Conservation (phyloP, 495 filamentous ascomycete genomes). For the Sordaria brevicollis region DNA sequence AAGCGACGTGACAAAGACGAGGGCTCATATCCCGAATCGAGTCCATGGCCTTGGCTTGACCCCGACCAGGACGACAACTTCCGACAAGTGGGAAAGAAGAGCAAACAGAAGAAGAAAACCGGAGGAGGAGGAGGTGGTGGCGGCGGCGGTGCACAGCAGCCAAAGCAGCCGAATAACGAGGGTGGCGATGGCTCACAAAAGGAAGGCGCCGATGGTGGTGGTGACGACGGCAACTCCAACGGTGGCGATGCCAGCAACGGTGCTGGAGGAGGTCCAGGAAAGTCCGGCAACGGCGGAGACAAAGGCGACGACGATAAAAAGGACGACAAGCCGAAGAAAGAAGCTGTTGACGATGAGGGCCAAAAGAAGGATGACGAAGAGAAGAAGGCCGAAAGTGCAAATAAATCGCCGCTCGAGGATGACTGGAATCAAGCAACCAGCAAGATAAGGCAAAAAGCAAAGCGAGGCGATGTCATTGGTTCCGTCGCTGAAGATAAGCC, state of each 20-base stretch:
- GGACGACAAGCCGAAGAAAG: slow-evolving; percentile 22
- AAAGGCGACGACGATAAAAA: slow-evolving; percentile 17
- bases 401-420: slow-evolving; percentile 14
- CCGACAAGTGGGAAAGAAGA: slow-evolving; percentile 33
- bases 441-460: background rate
- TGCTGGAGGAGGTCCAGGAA: slow-evolving; percentile 3
- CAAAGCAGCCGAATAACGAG: slow-evolving; percentile 6
- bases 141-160: slow-evolving; percentile 3
- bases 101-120: slow-evolving; percentile 13
- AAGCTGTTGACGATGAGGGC: slow-evolving; percentile 22
- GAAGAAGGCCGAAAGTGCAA: slow-evolving; percentile 14
- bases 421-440: slow-evolving; percentile 1
- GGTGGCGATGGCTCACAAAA: slow-evolving; percentile 37
- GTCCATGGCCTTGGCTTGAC: slow-evolving; percentile 25
- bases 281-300: slow-evolving; percentile 18
- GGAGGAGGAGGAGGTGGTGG: slow-evolving; percentile 5
- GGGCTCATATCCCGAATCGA: slow-evolving; percentile 20
- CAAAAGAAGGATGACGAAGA: slow-evolving; percentile 8
- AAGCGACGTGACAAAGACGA: slow-evolving; percentile 3
- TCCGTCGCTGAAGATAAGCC: background rate
- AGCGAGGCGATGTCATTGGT: background rate
- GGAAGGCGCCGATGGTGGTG: slow-evolving; percentile 20
- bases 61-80: slow-evolving; percentile 37
- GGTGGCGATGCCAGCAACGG: slow-evolving; percentile 12
- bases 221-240: slow-evolving; percentile 12